Base-by-base conservation (phyloP, 2,329 filamentous ascomycete species). In the Iodosphaeria phyllophila region DNA sequence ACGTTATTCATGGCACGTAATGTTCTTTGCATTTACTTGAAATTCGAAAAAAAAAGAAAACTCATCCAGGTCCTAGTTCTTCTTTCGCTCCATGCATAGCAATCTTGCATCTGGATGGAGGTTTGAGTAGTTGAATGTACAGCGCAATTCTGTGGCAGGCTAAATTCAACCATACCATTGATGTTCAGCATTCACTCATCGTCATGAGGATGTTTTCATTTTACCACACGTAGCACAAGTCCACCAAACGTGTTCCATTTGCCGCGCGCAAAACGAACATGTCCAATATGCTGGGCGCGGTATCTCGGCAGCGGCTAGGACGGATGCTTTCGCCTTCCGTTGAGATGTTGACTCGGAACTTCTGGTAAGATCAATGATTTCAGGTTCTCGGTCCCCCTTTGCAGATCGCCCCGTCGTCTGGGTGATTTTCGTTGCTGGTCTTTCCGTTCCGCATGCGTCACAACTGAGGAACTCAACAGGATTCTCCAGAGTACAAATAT, bases 401-500 rank as follows among this genome's bases (percentile, higher is more conserved):
- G 34, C 26, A 16, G 25, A 28, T 34, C 13, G 29, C 29, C 26
- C 30, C 20, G 30, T 28, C 13, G 35, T 26, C 15, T 28, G 26
- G 17, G 33, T 31, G 5, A 33, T 44, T 12, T 39, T 35, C n/a
- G 44, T 37, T 13, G 38, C 41, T 8, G 43, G 40, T 26, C 56
- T 48, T 37, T 61, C 51, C 7, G 41, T 44, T 7, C 55, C 57
- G 35, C 68, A 74, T 5, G 60, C 66, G 32, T 66, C 64, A 37
- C 68, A 74, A 34, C 48, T 57, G 14, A 64, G 45, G 32, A 49
- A 64, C n/a, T 34, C 45, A 6, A 42, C 30, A 2, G 58, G 57
- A 34, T 74, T 74, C 28, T 58, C 51, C 13, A 72, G 45, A 1
- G 68, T 74, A 37, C 68, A 74, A 8, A 55, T 41, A 12, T 43